Percentiles rank a stretch among this genome's conserved stretches.
Conservation (phyloP, 2,329 filamentous ascomycete genomes). For the Aphanoascus verrucosus region DNA sequence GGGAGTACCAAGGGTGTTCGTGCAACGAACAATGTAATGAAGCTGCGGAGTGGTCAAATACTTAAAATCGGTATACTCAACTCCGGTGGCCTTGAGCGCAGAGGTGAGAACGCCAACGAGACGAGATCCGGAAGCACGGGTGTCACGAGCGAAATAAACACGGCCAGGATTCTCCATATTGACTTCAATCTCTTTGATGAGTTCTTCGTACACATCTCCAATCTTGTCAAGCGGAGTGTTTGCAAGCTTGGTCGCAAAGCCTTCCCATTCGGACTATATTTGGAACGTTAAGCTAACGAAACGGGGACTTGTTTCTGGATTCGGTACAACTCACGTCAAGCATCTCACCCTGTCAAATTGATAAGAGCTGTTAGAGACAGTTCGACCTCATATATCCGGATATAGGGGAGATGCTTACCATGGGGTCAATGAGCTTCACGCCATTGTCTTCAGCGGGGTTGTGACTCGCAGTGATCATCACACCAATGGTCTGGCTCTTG, state of each 20-base stretch:
- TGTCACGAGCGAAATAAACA: conserved; percentile 86
- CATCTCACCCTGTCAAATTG: conserved; percentile 65
- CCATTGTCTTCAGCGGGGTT: conserved; percentile 85
- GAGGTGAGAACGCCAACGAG: conserved; percentile 70
- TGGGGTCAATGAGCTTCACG: conserved; percentile 90
- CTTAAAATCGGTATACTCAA: conserved; percentile 73
- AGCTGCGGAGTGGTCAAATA: conserved; percentile 94
- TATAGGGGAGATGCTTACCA: conserved; percentile 42
- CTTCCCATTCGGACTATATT: conserved; percentile 67
- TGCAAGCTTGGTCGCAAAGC: conserved; percentile 75
- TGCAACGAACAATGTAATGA: conserved; percentile 88
- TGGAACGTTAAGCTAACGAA: conserved; percentile 9
- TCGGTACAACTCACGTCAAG: conserved; percentile 54
- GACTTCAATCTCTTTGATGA: conserved; percentile 66
- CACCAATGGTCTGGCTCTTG: conserved; percentile 80
- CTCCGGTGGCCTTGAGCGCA: conserved; percentile 64
- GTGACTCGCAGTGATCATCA: conserved; percentile 93
- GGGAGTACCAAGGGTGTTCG: conserved; percentile 82
- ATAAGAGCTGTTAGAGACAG: conserved; percentile 15
- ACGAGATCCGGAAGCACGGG: conserved; percentile 77
- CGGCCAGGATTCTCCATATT: conserved; percentile 59
- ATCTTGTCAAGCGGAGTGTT: conserved; percentile 72
- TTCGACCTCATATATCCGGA: background rate
- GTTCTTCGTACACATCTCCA: conserved; percentile 61
- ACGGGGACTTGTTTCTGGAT: background rate